Conservation (phyloP, 768 basidiomycete genomes). For the Glaciozyma martinii region DNA sequence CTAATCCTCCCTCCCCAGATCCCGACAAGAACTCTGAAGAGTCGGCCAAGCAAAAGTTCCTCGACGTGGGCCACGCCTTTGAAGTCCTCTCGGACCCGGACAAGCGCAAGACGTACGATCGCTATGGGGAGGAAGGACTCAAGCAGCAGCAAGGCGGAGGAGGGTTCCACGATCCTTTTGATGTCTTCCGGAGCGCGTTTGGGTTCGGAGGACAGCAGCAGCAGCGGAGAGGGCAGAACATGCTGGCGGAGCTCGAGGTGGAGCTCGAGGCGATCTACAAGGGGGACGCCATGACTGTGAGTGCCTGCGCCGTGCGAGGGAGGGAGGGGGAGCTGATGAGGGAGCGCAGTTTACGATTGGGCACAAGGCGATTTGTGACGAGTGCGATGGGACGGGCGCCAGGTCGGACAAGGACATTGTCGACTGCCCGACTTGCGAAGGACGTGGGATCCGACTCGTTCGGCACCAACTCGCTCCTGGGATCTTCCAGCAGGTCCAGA, state of each 20-base stretch:
- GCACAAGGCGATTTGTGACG: constrained; percentile 87
- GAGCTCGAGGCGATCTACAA: constrained; percentile 52
- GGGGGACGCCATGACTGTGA: constrained; percentile 73
- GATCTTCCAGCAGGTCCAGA: constrained; percentile 37
- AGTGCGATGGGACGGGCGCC: constrained; percentile 92
- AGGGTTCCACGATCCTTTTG: constrained; percentile 71
- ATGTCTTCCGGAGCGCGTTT: constrained; percentile 89
- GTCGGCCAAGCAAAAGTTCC: constrained; percentile 69
- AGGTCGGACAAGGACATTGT: constrained; percentile 54
- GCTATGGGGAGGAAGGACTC: constrained; percentile 88
- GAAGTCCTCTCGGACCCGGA: constrained; percentile 83
- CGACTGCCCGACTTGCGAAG: constrained; percentile 72
- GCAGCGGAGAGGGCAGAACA: constrained; percentile 40
- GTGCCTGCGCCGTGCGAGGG: constrained; percentile 16
- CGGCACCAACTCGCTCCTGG: constrained; percentile 65
- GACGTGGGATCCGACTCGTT: constrained; percentile 71
- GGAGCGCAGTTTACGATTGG: constrained; percentile 73
- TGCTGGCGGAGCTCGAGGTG: constrained; percentile 39
- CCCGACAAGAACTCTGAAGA: constrained; percentile 89
- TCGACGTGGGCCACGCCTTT: constrained; percentile 63
- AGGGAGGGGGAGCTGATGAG: background rate
- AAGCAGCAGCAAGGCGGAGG: constrained; percentile 58
- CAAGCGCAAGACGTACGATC: constrained; percentile 91
- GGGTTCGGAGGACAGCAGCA: constrained; percentile 35
- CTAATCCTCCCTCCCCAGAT: constrained; percentile 52